Base-by-base conservation (phyloP, 2,329 filamentous ascomycete species). In the Verruconis gallopava region DNA sequence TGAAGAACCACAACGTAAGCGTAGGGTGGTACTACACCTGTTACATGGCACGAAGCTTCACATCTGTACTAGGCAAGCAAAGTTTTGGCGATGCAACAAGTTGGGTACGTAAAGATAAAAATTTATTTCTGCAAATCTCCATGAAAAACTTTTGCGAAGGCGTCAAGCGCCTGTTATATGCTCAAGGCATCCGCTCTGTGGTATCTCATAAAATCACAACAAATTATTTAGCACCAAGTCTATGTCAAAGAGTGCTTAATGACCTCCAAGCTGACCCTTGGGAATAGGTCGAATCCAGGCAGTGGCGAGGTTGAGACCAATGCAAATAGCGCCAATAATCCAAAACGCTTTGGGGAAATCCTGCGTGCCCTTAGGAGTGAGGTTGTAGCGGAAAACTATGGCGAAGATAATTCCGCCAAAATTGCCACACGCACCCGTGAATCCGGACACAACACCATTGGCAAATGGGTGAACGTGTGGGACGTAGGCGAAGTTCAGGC, bases 381-480 rank as follows among this genome's bases (percentile, higher is more conserved):
- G 77, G 38, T 73, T 67, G 61, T 88, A 91, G 39, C 85, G 69
- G 68, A 89, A 93, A 54, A 85, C 75, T 55, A 93, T 75, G 15
- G 85, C 81, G 54, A 91, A 93, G 40, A 91, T 60, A 42, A 94
- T 46, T 11, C 88, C 88, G 3, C 88, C 88, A 6, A 94, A 60
- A 53, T 94, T 95, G 1, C 88, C 86, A 9, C 73, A 69, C 0
- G 81, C 85, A 6, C 88, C 88, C 0, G 85, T 80, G 25, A 83
- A 66, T 9, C 86, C 86, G 1, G 80, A 83, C 5, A 94, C 71
- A 59, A 53, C 64, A 59, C 85, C 86, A 59, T 93, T 94, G 46
- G 85, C 83, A 46, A 71, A 73, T 1, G 85, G 84, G 59, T 88
- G 81, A 1, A 93, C 80, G 56, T 94, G 88, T 3, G 86, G 85